Base-by-base conservation (phyloP, 805 yeast genomes). In the Danielozyma ontarioensis region DNA sequence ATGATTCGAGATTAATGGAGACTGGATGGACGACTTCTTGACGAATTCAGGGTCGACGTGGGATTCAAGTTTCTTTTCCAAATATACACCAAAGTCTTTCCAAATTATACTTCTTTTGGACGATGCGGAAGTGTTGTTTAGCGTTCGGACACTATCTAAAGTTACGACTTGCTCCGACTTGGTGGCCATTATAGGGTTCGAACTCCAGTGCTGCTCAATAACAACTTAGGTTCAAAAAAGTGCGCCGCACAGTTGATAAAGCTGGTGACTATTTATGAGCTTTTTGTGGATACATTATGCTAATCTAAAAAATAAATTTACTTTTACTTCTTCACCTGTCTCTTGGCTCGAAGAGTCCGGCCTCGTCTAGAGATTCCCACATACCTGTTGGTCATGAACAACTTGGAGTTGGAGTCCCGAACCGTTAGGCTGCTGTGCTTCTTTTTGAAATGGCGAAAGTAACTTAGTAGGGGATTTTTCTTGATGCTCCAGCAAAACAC, bases 1-100 rank as follows among this genome's bases (percentile, higher is more conserved):
- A 17, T 55, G 42, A 41, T 43, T 49, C 17, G 45, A 41, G 5
- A 56, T 51, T 8, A 47, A 37, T 25, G 45, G 38, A n/a, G 56
- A 41, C 27, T 46, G 41, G 24, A 47, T 41, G 22, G 51, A 37
- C 21, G 45, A 37, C 29, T 36, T 35, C 19, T 25, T 30, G 13
- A 37, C 42, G 25, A 32, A 27, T 24, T 47, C 48, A 13, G 56
- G 46, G 32, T 57, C 53, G 30, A 47, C 43, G 29, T 40, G 49
- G 36, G 52, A 41, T 26, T 55, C 55, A 28, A 65, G 41, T 33
- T 62, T 62, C 40, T 60, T 63, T 39, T 65, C 72, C 31, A 66
- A 48, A 37, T 60, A 66, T 8, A 54, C 61, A 8, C 72, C 72
- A 34, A 66, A 57, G 27, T 66, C 72, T 45, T 65, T 66, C 72